Percentiles rank a stretch among this genome's conserved stretches.
phyloP scores from a whole-genome alignment of 768 basidiomycete species.

The Neoboletus magnificus region DNA sequence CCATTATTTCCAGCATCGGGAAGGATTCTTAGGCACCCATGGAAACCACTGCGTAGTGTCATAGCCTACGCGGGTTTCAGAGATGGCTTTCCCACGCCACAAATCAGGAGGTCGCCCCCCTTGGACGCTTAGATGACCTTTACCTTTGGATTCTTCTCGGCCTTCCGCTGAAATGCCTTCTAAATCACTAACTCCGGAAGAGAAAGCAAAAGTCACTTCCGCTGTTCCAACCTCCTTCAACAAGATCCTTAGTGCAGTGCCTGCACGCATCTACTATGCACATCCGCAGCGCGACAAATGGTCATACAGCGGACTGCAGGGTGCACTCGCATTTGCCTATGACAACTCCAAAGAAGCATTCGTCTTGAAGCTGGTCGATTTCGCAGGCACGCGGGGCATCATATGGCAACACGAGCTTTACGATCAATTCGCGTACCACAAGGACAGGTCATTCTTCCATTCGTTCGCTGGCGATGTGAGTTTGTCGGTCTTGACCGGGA shows the following conservation, averaged over 20 bases:
- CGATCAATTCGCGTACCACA: conserved; percentile 71
- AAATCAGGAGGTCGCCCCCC: not conserved
- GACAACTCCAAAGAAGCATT: conserved; percentile 56
- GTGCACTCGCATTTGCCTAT: conserved; percentile 70
- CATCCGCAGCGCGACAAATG: conserved; percentile 72
- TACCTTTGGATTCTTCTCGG: not conserved
- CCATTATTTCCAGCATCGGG: no score
- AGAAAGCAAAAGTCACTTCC: conserved; percentile 73
- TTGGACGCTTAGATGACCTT: conserved; percentile 3
- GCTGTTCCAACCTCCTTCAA: conserved; percentile 51
- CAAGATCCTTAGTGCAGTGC: conserved; percentile 80
- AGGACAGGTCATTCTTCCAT: conserved; percentile 89
- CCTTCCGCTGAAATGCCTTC: conserved; percentile 56
- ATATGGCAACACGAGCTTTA: conserved; percentile 95
- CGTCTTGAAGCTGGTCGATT: conserved; percentile 78
- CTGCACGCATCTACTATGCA: conserved; percentile 89
- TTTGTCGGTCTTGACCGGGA: conserved; percentile 16
- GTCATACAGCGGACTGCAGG: conserved; percentile 86
- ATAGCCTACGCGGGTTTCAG: no score
- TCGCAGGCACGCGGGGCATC: conserved; percentile 78
- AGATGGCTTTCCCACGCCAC: conserved; percentile 9
- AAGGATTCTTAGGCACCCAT: no score
- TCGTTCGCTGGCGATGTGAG: conserved; percentile 90
- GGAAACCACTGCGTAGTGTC: no score
- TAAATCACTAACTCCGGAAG: conserved; percentile 66